Percentiles rank a stretch among this genome's conserved stretches.
Evolutionary conservation across 164 flowering plant species (phyloP).

Genomic region (Nymphaea thermarum): DNA sequence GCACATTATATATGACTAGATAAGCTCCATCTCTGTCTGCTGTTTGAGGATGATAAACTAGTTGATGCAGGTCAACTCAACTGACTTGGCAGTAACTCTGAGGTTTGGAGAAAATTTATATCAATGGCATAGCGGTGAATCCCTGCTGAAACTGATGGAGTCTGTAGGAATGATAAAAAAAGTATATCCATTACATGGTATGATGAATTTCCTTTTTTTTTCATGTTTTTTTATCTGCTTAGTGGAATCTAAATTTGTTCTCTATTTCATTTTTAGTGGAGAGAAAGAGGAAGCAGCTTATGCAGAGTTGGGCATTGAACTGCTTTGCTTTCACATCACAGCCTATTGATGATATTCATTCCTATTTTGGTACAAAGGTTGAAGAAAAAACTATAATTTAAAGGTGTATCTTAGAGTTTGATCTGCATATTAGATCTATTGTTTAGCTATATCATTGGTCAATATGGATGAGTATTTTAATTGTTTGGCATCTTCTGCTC

Average conservation of each 20-base stretch:
- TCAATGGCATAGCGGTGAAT: slow-evolving; percentile 54
- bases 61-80: slow-evolving; percentile 41
- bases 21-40: too few relatives aligned
- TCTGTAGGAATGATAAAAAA: slow-evolving; percentile 51
- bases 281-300: slow-evolving; percentile 56
- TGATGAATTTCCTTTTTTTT: slow-evolving; percentile 13
- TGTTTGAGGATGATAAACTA: not conserved
- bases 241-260: slow-evolving; percentile 7
- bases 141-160: slow-evolving; percentile 51
- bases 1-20: too few relatives aligned
- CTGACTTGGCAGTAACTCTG: slow-evolving; percentile 23
- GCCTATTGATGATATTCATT: slow-evolving; percentile 80
- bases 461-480: too few relatives aligned
- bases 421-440: too few relatives aligned
- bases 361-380: slow-evolving; percentile 87
- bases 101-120: slow-evolving; percentile 28
- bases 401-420: too few relatives aligned
- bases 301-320: slow-evolving; percentile 79
- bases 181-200: slow-evolving; percentile 91
- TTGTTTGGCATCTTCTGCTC: too few relatives aligned
- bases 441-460: too few relatives aligned
- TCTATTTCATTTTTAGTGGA: slow-evolving; percentile 38
- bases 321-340: slow-evolving; percentile 68
- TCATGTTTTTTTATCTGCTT: not conserved
- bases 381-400: slow-evolving; percentile 1